phyloP scores from a whole-genome alignment of 2,329 filamentous ascomycete genomes.

The Ophiocordyceps robertsii region DNA sequence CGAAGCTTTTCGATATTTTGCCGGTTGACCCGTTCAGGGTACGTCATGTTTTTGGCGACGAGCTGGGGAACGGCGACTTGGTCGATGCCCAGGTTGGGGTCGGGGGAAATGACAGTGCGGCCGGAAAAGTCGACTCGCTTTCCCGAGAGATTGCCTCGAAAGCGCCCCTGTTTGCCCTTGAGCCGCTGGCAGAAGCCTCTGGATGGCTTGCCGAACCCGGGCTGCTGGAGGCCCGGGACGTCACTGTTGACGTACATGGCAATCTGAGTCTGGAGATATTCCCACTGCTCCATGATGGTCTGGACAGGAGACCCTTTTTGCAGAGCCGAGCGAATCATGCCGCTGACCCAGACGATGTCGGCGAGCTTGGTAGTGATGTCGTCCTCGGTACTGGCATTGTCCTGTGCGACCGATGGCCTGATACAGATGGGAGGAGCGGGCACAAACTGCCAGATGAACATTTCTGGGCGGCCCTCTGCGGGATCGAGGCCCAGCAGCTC shows the following conservation, averaged over 20 bases:
- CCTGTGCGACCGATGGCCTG: slow-evolving; percentile 84
- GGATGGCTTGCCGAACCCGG: slow-evolving; percentile 75
- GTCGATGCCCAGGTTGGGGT: slow-evolving; percentile 86
- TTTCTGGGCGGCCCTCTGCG: slow-evolving; percentile 77
- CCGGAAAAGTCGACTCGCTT: slow-evolving; percentile 99
- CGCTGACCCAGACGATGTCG: slow-evolving; percentile 88
- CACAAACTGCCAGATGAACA: slow-evolving; percentile 95
- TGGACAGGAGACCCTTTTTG: slow-evolving; percentile 72
- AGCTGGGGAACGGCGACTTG: slow-evolving; percentile 83
- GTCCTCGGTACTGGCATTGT: slow-evolving; percentile 87
- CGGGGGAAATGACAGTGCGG: slow-evolving; percentile 92
- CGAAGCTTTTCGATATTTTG: slow-evolving; percentile 78
- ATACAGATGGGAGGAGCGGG: slow-evolving; percentile 92
- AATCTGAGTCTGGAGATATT: slow-evolving; percentile 87
- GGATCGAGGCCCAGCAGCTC: slow-evolving; percentile 84
- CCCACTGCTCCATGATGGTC: slow-evolving; percentile 97
- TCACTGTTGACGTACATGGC: slow-evolving; percentile 98
- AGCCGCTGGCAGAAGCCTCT: slow-evolving; percentile 89
- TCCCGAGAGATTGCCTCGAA: slow-evolving; percentile 90
- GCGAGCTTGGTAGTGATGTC: slow-evolving; percentile 95
- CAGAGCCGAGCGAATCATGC: slow-evolving; percentile 70
- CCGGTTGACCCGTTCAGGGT: slow-evolving; percentile 74
- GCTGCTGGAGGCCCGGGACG: slow-evolving; percentile 80
- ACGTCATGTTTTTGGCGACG: slow-evolving; percentile 94
- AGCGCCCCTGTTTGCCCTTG: slow-evolving; percentile 95